Percentiles rank a stretch among this genome's conserved stretches.
phyloP scores from a whole-genome alignment of 1,284 basidiomycete species.

The Puccinia triticina region DNA sequence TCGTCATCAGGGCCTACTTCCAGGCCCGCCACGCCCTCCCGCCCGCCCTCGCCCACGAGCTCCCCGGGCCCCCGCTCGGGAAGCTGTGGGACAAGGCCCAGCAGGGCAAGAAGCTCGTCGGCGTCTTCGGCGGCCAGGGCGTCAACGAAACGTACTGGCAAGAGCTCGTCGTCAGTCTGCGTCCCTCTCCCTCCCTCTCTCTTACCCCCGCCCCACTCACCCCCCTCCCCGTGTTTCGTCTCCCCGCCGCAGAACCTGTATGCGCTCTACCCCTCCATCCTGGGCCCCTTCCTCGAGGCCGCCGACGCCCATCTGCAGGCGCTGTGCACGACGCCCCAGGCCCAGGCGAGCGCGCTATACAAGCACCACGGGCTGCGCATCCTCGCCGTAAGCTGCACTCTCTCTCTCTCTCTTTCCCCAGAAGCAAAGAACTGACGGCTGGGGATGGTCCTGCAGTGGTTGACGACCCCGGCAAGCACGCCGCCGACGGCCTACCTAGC shows the following conservation, averaged over 20 bases:
- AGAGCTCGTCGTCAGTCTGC: constrained; percentile 32
- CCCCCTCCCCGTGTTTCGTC: too few relatives aligned
- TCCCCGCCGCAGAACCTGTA: constrained; percentile 67
- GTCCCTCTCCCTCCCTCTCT: too few relatives aligned
- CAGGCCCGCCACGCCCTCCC: constrained; percentile 71
- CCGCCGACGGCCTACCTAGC: constrained; percentile 87
- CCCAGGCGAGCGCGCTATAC: constrained; percentile 72
- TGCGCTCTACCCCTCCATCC: constrained; percentile 48
- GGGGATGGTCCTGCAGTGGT: too few relatives aligned
- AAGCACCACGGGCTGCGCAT: constrained; percentile 70
- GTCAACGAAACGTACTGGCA: constrained; percentile 73
- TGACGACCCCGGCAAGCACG: constrained; percentile 67
- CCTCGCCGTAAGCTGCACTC: constrained; percentile 65
- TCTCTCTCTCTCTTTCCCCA: constrained; percentile 61
- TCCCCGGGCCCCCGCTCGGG: constrained; percentile 70
- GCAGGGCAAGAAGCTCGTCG: constrained; percentile 71
- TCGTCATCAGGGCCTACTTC: constrained; percentile 77
- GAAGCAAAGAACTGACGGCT: too few relatives aligned
- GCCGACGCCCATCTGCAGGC: constrained; percentile 67
- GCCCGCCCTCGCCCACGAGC: constrained; percentile 67
- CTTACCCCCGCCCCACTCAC: too few relatives aligned
- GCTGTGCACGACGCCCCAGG: constrained; percentile 55
- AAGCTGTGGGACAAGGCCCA: constrained; percentile 71
- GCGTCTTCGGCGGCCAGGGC: constrained; percentile 95
- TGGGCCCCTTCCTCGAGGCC: constrained; percentile 86